A percentile compares a stretch with the other conserved stretches of the same genome.
These are phyloP conservation scores for Phytophthora cryptogea DNA, from an alignment of 352 stramenopile species.

Conservation along the genomic window DNA sequence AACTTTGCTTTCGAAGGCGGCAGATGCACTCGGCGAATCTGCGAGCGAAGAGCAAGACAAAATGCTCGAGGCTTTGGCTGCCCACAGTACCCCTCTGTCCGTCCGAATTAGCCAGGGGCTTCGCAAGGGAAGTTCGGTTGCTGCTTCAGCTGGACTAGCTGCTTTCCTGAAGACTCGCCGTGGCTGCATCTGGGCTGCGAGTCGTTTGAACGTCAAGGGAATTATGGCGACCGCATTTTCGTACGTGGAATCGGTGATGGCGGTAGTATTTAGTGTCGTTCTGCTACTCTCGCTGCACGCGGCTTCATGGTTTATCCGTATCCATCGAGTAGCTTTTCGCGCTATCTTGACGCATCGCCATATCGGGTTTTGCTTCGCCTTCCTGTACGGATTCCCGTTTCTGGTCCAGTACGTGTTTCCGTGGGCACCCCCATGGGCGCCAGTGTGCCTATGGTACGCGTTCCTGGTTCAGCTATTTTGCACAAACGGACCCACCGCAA, in stretches of 20 bases:
- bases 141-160: slow-evolving; percentile 13
- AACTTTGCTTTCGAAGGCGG: slow-evolving; percentile 12
- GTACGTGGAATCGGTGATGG: slow-evolving; percentile 70
- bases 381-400: slow-evolving; percentile 87
- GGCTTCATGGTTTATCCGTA: slow-evolving; percentile 75
- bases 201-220: slow-evolving; percentile 55
- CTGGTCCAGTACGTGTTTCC: slow-evolving; percentile 88
- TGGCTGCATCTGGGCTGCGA: slow-evolving; percentile 30
- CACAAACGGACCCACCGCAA: slow-evolving; percentile 78
- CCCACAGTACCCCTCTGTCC: slow-evolving; percentile 17
- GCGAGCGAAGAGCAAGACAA: slow-evolving; percentile 24
- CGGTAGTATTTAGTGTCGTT: slow-evolving; percentile 69
- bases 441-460: slow-evolving; percentile 90
- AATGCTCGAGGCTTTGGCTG: slow-evolving; percentile 16
- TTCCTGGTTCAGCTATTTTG: slow-evolving; percentile 91
- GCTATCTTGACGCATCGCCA: slow-evolving; percentile 83
- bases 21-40: slow-evolving; percentile 18
- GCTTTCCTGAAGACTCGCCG: slow-evolving; percentile 17
- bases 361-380: slow-evolving; percentile 88
- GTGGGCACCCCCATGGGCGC: slow-evolving; percentile 87
- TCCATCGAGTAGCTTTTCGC: slow-evolving; percentile 83
- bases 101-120: slow-evolving; percentile 18
- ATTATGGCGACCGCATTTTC: slow-evolving; percentile 41
- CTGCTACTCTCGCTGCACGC: slow-evolving; percentile 72
- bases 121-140: slow-evolving; percentile 11